Conservation (phyloP, 495 filamentous ascomycete species). For the Rusavskia elegans region DNA sequence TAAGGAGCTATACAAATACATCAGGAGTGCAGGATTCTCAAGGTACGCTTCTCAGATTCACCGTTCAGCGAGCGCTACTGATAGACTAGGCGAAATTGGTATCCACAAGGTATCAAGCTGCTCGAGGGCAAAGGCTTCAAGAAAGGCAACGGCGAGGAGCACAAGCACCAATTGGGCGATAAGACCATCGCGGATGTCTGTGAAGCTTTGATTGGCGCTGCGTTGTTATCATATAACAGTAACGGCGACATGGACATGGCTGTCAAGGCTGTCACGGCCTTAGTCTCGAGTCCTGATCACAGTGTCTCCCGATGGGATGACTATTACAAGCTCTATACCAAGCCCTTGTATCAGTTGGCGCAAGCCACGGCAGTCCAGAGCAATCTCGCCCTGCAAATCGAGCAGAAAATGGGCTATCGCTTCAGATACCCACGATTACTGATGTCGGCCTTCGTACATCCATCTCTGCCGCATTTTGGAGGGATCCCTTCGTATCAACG, state of each 20-base stretch:
- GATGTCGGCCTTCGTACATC: conserved; percentile 76
- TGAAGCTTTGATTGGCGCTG: conserved; percentile 85
- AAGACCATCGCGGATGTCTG: conserved; percentile 97
- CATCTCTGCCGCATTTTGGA: conserved; percentile 57
- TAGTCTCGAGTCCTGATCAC: conserved; percentile 58
- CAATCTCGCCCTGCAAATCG: conserved; percentile 51
- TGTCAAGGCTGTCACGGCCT: conserved; percentile 61
- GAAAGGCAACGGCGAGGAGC: conserved; percentile 31
- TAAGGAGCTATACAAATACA: conserved; percentile 54
- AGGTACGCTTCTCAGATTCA: conserved; percentile 25
- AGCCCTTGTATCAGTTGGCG: conserved; percentile 54
- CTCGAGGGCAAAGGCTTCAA: conserved; percentile 43
- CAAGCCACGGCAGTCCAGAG: conserved; percentile 41
- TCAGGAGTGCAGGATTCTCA: conserved; percentile 71
- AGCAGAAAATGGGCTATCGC: conserved; percentile 53
- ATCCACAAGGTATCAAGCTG: conserved; percentile 58
- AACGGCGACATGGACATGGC: conserved; percentile 58
- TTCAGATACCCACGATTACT: conserved; percentile 68
- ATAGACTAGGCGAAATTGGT: conserved; percentile 49
- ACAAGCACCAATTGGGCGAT: conserved; percentile 58
- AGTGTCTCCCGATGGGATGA: conserved; percentile 48
- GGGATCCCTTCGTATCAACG: conserved; percentile 80
- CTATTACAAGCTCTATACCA: conserved; percentile 54
- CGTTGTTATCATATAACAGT: conserved; percentile 48
- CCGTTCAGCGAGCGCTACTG: not conserved